Conservation (phyloP, 352 stramenopile species). For the Globisporangium apiculatum region DNA sequence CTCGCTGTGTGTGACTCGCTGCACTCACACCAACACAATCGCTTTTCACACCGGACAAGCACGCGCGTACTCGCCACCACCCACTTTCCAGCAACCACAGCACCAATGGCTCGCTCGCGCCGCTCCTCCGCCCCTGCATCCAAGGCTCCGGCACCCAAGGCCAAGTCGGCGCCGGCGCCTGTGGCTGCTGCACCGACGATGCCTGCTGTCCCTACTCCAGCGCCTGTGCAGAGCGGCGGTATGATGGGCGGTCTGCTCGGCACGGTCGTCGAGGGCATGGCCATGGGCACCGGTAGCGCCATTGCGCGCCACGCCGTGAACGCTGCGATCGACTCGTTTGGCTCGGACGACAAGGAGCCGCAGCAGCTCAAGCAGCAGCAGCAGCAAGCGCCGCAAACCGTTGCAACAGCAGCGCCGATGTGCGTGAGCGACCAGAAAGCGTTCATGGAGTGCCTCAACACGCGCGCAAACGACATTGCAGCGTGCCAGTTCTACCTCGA, state of each 20-base stretch:
- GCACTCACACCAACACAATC: too few species aligned
- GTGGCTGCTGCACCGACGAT: constrained; percentile 17
- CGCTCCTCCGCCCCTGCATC: constrained; percentile 42
- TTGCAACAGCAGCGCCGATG: constrained; percentile 12
- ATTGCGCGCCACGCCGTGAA: constrained; percentile 90
- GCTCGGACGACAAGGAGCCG: constrained; percentile 36
- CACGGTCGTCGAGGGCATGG: constrained; percentile 95
- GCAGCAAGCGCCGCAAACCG: constrained; percentile 8
- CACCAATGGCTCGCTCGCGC: constrained; percentile 55
- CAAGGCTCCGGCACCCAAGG: constrained; percentile 25
- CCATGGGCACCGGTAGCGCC: constrained; percentile 93
- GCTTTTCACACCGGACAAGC: too few species aligned
- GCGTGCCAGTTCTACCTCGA: constrained; percentile 85
- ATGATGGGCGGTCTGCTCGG: constrained; percentile 92
- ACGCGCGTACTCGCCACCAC: too few species aligned
- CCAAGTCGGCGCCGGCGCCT: constrained; percentile 13
- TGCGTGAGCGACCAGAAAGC: constrained; percentile 67
- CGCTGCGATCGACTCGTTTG: constrained; percentile 58
- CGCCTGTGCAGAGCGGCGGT: constrained; percentile 30
- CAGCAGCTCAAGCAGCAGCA: constrained; percentile 9
- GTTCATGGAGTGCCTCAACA: constrained; percentile 75
- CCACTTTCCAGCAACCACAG: background rate
- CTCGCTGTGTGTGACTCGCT: too few species aligned
- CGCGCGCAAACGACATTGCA: constrained; percentile 69
- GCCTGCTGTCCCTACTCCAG: constrained; percentile 12